Evolutionary conservation across 1,284 basidiomycete species (phyloP).

Genomic region (Ganoderma meredithae): DNA sequence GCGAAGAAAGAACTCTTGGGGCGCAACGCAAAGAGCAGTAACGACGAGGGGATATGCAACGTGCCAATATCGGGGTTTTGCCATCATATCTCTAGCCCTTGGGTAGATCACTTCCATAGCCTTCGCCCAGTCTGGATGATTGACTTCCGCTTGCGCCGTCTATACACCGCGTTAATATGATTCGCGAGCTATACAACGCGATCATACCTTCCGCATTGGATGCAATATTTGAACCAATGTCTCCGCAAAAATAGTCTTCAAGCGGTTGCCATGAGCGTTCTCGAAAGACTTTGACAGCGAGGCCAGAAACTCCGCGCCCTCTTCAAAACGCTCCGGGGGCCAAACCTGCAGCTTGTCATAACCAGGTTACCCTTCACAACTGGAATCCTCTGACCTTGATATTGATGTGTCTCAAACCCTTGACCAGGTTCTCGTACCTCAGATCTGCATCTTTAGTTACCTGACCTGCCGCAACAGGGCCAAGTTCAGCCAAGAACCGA

Average conservation of each 20-base stretch:
- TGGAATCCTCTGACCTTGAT: constrained; percentile 65
- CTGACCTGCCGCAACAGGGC: constrained; percentile 75
- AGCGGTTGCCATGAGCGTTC: constrained; percentile 82
- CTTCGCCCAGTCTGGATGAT: constrained; percentile 94
- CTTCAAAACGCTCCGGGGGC: constrained; percentile 93
- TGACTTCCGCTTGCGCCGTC: constrained; percentile 96
- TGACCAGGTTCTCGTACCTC: constrained; percentile 84
- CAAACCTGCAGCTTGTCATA: constrained; percentile 69
- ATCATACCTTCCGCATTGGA: constrained; percentile 86
- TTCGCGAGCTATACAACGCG: background rate
- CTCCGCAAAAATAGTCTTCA: constrained; percentile 91
- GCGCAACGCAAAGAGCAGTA: constrained; percentile 87
- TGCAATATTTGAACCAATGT: constrained; percentile 83
- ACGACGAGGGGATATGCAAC: constrained; percentile 89
- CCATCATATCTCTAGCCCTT: constrained; percentile 86
- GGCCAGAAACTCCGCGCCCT: constrained; percentile 92
- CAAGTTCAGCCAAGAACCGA: constrained; percentile 81
- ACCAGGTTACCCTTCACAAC: background rate
- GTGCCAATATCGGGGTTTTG: constrained; percentile 92
- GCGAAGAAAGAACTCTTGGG: constrained; percentile 85
- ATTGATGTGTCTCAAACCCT: constrained; percentile 80
- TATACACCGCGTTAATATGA: constrained; percentile 39
- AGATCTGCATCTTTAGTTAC: constrained; percentile 82
- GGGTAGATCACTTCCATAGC: constrained; percentile 89
- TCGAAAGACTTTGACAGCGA: constrained; percentile 85